These are phyloP conservation scores for Neurospora cerealis DNA, from an alignment of 495 filamentous ascomycete genomes.

Conservation along the genomic window DNA sequence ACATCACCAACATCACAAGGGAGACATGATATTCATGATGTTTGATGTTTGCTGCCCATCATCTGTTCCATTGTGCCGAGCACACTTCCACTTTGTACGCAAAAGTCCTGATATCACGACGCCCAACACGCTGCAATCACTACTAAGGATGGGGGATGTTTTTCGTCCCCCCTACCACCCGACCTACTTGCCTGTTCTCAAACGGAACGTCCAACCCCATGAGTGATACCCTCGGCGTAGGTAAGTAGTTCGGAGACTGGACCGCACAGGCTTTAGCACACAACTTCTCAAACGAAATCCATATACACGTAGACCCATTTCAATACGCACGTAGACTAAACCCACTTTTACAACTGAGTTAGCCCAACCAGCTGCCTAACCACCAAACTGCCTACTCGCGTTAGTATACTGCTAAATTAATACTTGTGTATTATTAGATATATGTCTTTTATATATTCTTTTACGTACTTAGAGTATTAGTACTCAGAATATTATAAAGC, in stretches of 20 bases:
- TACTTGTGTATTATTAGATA: no score
- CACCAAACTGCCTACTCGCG: no score
- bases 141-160: background rate
- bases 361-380: no score
- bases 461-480: no score
- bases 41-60: background rate
- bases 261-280: background rate
- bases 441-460: no score
- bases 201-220: background rate
- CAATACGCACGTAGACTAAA: no score
- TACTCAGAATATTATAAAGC: no score
- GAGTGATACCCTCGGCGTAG: background rate
- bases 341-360: no score
- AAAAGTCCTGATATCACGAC: background rate
- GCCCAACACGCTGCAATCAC: background rate
- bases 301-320: no score
- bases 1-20: background rate
- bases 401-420: no score
- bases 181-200: background rate
- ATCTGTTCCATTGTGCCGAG: background rate
- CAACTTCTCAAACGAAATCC: background rate
- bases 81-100: background rate
- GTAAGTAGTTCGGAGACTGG: background rate
- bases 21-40: background rate
- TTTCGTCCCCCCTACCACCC: background rate